phyloP scores from a whole-genome alignment of 2,329 filamentous ascomycete genomes.

The Verticillium nubilum region DNA sequence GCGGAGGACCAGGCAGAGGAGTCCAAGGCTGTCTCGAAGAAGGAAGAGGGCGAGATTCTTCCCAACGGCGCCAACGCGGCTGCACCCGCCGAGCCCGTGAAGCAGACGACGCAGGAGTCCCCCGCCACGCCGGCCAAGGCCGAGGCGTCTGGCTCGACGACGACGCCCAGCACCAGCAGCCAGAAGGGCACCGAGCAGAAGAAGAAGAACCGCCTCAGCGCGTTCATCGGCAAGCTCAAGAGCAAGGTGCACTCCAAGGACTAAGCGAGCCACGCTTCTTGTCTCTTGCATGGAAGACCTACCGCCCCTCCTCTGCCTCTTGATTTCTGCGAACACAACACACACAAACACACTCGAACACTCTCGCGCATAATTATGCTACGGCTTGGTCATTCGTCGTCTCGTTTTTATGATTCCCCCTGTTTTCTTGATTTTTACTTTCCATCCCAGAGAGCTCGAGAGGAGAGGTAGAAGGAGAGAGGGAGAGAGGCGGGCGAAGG shows the following conservation, averaged over 20 bases:
- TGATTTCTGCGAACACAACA: conserved; percentile 17
- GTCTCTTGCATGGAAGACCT: conserved; percentile 27
- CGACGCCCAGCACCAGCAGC: conserved; percentile 14
- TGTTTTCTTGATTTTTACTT: conserved; percentile 6
- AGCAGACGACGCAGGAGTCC: conserved; percentile 5
- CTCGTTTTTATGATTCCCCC: conserved; percentile 18
- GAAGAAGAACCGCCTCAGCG: conserved; percentile 61
- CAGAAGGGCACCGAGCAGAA: conserved; percentile 37
- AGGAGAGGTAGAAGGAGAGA: conserved; percentile 10
- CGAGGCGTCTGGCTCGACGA: conserved; percentile 5
- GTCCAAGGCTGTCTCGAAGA: conserved; percentile 7
- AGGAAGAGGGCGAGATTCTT: conserved; percentile 6
- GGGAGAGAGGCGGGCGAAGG: conserved; percentile 4
- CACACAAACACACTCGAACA: conserved; percentile 5
- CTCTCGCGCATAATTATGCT: conserved; percentile 6
- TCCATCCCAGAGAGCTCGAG: conserved; percentile 10
- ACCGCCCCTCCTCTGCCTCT: conserved; percentile 28
- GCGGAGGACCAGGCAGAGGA: conserved; percentile 13
- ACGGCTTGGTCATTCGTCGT: conserved; percentile 9
- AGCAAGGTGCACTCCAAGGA: conserved; percentile 33
- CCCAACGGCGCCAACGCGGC: conserved; percentile 13
- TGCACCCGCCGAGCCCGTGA: background rate
- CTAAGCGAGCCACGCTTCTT: conserved; percentile 3
- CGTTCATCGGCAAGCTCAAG: conserved; percentile 55
- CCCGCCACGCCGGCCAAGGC: conserved; percentile 11